Percentiles rank a stretch among this genome's conserved stretches.
Conservation (phyloP, 73 alveolate species). For the Paramecium sonneborni region DNA sequence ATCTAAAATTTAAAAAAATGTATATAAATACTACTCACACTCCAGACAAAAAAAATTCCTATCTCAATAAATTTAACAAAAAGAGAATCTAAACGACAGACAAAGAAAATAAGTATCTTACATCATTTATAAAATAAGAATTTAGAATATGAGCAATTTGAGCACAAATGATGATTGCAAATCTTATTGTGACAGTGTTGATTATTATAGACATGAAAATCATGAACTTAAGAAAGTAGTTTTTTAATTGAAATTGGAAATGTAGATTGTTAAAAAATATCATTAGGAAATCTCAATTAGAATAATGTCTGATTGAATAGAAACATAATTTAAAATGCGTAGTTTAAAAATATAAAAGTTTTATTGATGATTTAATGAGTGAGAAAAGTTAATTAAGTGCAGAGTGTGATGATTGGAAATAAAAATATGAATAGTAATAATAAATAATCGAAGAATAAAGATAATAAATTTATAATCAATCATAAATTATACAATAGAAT, state of each 20-base stretch:
- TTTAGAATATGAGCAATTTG: neutral
- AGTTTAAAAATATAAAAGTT: neutral
- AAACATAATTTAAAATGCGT: neutral
- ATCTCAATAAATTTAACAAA: neutral
- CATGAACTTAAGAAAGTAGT: neutral
- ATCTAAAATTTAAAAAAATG: neutral
- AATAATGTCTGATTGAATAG: neutral
- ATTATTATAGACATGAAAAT: neutral
- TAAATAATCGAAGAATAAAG: neutral
- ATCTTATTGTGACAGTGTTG: neutral
- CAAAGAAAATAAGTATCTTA: neutral
- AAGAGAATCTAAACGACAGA: neutral
- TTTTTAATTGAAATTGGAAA: neutral
- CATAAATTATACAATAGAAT: neutral
- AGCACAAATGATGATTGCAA: constrained; percentile 17
- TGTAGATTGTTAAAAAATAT: neutral
- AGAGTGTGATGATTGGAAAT: constrained; percentile 1
- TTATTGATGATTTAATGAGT: neutral
- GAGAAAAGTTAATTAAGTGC: neutral
- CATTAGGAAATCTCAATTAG: neutral
- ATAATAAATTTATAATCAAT: neutral
- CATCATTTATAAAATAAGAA: neutral
- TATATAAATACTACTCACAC: neutral
- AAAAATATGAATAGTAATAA: neutral
- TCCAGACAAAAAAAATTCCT: constrained; percentile 32